Evolutionary conservation across 495 filamentous ascomycete genomes (phyloP), one percentile per base, ranked within the genome.

Genomic region (Emericellopsis terricola): DNA sequence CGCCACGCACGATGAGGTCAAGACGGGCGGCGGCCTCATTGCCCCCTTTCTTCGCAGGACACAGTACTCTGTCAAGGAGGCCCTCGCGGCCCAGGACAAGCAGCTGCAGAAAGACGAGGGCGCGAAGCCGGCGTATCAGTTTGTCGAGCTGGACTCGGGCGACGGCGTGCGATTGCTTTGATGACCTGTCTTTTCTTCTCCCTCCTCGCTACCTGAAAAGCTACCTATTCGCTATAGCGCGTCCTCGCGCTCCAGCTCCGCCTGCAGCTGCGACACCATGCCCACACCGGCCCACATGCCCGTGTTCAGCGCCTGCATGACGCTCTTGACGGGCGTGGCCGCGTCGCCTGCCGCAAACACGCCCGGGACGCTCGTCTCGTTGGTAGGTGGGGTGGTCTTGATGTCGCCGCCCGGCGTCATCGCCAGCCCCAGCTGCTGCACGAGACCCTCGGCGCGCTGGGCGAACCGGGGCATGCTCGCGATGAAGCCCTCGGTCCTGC

Each of bases 1-100:
- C 14, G 56, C 52, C 3, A 73, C 69, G 15, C 69, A 73, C 46
- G 68, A 73, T 45, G 69, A 71, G 43, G 42, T 64, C 9, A 72
- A 72, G 44, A 56, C 41, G 29, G 69, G 60, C 13, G 50, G 51
- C 8, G 69, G 69, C 8, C 19, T 72, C 8, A 51, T 71, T 8
- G 49, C 48, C 23, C 59, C 51, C 45, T 60, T 70, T 34, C 40
- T 73, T 33, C 40, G 40, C 21, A 47, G 69, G 37, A 63, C 53
- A 28, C 33, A 49, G 8, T 51, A 60, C 36, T 59, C 46, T 0
- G 28, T 65, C 28, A 43, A 53, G 31, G 64, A 64, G 19, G 64
- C 65, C 15, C 42, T 71, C n/a, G 49, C 52, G 31, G 45, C 52
- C 15, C 55, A 59, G 36, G 42, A 48, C n/a, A n/a, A n/a, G n/a